Conservation (phyloP, 2,329 filamentous ascomycete genomes). For the Microdochium trichocladiopsis region DNA sequence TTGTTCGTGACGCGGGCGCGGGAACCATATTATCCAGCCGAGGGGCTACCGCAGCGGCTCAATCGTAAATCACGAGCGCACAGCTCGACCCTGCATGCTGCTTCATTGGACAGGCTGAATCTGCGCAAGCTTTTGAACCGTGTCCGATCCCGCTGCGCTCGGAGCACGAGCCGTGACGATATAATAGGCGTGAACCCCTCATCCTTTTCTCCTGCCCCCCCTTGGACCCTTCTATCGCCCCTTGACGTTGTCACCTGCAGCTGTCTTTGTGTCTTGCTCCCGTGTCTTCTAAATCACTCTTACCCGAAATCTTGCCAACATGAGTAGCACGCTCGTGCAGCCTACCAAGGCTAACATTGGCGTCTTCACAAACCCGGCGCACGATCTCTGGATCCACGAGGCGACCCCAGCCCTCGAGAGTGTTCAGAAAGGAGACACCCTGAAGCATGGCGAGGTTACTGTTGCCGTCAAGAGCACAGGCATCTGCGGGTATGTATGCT, state of each 20-base stretch:
- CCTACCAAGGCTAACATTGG: constrained; percentile 81
- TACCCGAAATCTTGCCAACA: neutral
- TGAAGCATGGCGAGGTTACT: constrained; percentile 80
- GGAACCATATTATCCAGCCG: neutral
- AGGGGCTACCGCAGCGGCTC: neutral
- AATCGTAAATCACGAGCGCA: neutral
- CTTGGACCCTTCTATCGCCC: neutral
- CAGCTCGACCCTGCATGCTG: neutral
- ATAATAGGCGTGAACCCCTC: neutral
- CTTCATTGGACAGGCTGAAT: constrained; percentile 1
- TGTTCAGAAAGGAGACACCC: constrained; percentile 57
- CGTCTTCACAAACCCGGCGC: constrained; percentile 88
- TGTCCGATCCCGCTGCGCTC: neutral
- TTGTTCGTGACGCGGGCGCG: neutral
- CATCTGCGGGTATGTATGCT: constrained; percentile 70
- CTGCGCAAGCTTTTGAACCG: neutral
- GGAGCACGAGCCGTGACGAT: neutral
- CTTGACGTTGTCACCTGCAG: neutral
- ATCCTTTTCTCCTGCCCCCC: neutral
- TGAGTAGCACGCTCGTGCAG: constrained; percentile 20
- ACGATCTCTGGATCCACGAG: constrained; percentile 84
- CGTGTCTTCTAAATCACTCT: neutral
- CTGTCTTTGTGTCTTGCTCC: neutral
- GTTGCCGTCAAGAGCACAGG: constrained; percentile 89
- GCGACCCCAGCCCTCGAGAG: constrained; percentile 70